These are phyloP conservation scores for Trametes sp. DNA, from an alignment of 1,284 basidiomycete genomes.

Conservation along the genomic window DNA sequence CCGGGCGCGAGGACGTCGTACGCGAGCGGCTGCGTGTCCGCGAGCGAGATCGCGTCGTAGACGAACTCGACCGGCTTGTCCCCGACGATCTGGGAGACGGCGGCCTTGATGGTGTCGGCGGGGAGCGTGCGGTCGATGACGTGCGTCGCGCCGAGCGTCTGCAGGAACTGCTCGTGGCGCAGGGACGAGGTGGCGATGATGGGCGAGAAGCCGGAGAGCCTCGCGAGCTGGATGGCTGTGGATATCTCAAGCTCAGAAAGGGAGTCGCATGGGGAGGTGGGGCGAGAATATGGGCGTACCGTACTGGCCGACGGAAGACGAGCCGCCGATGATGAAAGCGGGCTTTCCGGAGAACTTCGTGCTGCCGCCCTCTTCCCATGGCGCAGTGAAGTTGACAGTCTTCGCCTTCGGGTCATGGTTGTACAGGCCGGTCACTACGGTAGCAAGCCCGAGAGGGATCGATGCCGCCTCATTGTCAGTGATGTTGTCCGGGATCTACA, in stretches of 20 bases:
- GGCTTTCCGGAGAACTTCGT: slow-evolving; percentile 38
- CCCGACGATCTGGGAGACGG: slow-evolving; percentile 28
- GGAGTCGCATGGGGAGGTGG: neutral
- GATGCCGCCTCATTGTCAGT: slow-evolving; percentile 42
- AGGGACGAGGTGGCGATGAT: slow-evolving; percentile 47
- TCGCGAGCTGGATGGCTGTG: slow-evolving; percentile 44
- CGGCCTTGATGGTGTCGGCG: slow-evolving; percentile 26
- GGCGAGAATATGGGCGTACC: slow-evolving; percentile 30
- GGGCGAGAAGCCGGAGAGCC: slow-evolving; percentile 44
- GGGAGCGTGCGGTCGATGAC: slow-evolving; percentile 42
- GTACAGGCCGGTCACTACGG: slow-evolving; percentile 41
- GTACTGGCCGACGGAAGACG: slow-evolving; percentile 47
- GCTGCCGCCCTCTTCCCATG: slow-evolving; percentile 35
- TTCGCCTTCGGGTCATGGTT: slow-evolving; percentile 19
- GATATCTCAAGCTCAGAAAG: neutral
- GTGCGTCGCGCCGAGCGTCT: slow-evolving; percentile 47
- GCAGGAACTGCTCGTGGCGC: slow-evolving; percentile 42
- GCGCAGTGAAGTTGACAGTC: slow-evolving; percentile 32
- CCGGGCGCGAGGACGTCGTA: slow-evolving; percentile 33
- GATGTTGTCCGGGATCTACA: slow-evolving; percentile 41
- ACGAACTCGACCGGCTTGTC: slow-evolving; percentile 32
- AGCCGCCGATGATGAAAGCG: slow-evolving; percentile 47
- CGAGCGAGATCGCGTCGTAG: slow-evolving; percentile 40
- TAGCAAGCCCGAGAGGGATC: slow-evolving; percentile 40
- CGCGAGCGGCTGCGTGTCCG: slow-evolving; percentile 29